Evolutionary conservation across 345 rosid species (phyloP).

Genomic region (Citrus australasica): DNA sequence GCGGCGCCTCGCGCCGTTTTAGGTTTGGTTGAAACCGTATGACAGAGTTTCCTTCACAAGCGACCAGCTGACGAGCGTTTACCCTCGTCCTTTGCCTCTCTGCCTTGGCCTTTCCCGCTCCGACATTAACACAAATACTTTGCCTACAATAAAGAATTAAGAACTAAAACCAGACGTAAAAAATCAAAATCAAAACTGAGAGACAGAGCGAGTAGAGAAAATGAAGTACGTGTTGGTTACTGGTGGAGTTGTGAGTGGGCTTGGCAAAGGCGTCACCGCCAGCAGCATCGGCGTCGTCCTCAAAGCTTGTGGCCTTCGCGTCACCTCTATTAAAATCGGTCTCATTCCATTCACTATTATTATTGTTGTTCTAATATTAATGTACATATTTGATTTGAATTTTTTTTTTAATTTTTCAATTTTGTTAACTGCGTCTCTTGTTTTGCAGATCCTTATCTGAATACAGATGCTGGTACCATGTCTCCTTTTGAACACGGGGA

Average conservation of each 20-base stretch:
- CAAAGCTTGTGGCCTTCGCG: conserved; percentile 90
- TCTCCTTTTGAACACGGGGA: conserved; percentile 98
- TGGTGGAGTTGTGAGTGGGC: conserved; percentile 98
- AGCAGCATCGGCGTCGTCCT: conserved; percentile 97
- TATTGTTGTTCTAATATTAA: not conserved
- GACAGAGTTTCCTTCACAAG: not conserved
- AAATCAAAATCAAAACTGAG: not conserved
- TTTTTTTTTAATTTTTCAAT: not conserved
- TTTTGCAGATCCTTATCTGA: conserved; percentile 81
- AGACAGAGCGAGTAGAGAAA: not conserved
- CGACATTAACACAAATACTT: conserved; percentile 43
- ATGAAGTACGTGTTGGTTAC: conserved; percentile 96
- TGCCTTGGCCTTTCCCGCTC: conserved; percentile 22
- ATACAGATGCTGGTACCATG: conserved; percentile 98
- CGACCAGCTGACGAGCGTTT: not conserved
- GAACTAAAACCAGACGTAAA: not conserved
- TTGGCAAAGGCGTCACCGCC: conserved; percentile 97
- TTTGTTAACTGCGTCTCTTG: conserved; percentile 2
- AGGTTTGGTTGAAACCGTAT: not conserved
- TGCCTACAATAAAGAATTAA: conserved; percentile 19
- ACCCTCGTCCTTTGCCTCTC: not conserved
- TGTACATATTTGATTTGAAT: not conserved
- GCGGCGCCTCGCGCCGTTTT: not conserved
- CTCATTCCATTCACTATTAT: not conserved
- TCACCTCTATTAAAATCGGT: conserved; percentile 98